phyloP scores from a whole-genome alignment of 768 basidiomycete species.

The Lentinula guzmanii region DNA sequence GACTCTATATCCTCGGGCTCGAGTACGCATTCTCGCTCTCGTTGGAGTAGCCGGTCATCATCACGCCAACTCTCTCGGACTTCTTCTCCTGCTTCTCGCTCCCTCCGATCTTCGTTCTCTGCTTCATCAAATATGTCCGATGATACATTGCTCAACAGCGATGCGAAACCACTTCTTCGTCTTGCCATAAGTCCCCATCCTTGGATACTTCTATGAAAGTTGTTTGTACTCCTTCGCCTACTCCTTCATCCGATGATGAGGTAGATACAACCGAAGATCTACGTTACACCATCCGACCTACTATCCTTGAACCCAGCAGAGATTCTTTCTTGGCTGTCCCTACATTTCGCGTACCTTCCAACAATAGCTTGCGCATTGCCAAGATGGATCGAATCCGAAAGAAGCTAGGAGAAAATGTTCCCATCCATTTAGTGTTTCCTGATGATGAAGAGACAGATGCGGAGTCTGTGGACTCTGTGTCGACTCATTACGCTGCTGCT shows the following conservation, averaged over 20 bases:
- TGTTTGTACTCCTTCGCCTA: background rate
- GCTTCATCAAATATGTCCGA: background rate
- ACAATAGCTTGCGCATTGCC: slow-evolving; percentile 34
- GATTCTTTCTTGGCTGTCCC: slow-evolving; percentile 9
- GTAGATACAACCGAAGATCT: too few relatives aligned
- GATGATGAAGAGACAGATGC: background rate
- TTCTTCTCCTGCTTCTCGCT: background rate
- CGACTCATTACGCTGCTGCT: background rate
- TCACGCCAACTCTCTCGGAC: background rate
- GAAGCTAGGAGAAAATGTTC: slow-evolving; percentile 59
- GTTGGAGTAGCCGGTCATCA: background rate
- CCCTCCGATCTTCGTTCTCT: background rate
- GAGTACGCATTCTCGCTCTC: background rate
- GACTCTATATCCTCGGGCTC: background rate
- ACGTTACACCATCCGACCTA: slow-evolving; percentile 7
- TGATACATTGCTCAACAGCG: background rate
- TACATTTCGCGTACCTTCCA: slow-evolving; percentile 28
- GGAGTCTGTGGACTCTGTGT: background rate
- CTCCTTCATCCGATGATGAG: background rate
- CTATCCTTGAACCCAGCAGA: slow-evolving; percentile 12
- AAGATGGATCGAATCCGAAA: slow-evolving; percentile 63
- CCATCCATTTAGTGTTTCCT: slow-evolving; percentile 56
- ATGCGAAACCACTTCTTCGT: slow-evolving; percentile 15
- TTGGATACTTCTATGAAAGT: background rate
- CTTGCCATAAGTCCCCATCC: background rate